Conservation (phyloP, 345 rosid genomes). For the Euphorbia tirucalli region DNA sequence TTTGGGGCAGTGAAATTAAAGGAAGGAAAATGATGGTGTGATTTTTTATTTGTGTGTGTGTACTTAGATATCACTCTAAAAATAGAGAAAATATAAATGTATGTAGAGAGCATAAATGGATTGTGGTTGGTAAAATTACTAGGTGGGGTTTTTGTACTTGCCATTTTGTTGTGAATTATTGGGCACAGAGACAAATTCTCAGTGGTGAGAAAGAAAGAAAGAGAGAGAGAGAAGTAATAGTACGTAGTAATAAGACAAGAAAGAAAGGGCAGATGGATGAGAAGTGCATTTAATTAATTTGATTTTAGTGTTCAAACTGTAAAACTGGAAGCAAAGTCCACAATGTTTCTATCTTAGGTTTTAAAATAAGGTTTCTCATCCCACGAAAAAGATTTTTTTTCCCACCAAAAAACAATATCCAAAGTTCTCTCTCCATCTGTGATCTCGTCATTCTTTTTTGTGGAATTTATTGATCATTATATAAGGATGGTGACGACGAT, state of each 20-base stretch:
- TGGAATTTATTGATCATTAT: slow-evolving; percentile 15
- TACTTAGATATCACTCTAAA: slow-evolving; percentile 9
- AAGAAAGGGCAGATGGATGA: slow-evolving; percentile 1
- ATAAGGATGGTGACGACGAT: slow-evolving; percentile 24
- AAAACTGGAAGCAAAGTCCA: neutral
- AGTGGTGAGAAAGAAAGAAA: neutral
- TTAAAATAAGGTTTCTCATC: slow-evolving; percentile 48
- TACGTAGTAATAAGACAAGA: neutral
- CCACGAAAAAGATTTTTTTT: slow-evolving; percentile 54
- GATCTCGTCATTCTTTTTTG: slow-evolving; percentile 1
- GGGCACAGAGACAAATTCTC: neutral
- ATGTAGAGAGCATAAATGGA: neutral
- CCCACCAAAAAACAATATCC: slow-evolving; percentile 6
- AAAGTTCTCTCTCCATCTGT: neutral
- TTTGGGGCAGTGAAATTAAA: slow-evolving; percentile 5
- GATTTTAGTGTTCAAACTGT: neutral
- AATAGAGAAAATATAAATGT: slow-evolving; percentile 2
- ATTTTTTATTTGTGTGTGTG: neutral
- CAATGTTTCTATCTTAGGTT: slow-evolving; percentile 30
- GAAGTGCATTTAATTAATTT: neutral
- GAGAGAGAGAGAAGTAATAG: neutral
- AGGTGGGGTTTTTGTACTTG: neutral
- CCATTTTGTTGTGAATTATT: neutral
- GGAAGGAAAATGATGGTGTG: slow-evolving; percentile 19
- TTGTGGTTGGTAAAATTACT: slow-evolving; percentile 4